phyloP scores from a whole-genome alignment of 257 asterid genomes.

The Parsonsia alboflavescens region DNA sequence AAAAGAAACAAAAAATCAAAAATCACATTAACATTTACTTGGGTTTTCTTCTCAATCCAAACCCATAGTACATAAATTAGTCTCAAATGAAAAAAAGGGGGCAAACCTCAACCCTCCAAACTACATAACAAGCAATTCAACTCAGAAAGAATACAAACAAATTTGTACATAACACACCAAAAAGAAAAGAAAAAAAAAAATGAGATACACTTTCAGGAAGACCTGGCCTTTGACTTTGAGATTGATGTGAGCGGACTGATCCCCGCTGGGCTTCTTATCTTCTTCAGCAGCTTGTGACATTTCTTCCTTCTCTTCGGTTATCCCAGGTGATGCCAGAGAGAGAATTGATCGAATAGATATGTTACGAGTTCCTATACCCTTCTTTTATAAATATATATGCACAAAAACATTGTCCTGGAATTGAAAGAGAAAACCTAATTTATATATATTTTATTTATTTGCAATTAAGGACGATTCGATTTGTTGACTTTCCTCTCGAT shows the following conservation, averaged over 20 bases:
- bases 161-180: not conserved
- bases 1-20: no score
- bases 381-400: no score
- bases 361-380: not conserved
- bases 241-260: slow-evolving; percentile 36
- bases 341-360: not conserved
- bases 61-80: not conserved
- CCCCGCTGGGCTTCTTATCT: slow-evolving; percentile 38
- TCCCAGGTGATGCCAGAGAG: not conserved
- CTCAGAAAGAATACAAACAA: not conserved
- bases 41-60: not conserved
- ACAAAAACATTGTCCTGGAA: not conserved
- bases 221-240: slow-evolving; percentile 49
- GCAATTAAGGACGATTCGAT: not conserved
- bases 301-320: not conserved
- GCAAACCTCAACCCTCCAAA: not conserved
- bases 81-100: not conserved
- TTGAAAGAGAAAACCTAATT: not conserved
- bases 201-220: not conserved
- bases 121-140: not conserved
- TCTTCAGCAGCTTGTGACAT: slow-evolving; percentile 37
- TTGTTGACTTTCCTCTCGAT: not conserved
- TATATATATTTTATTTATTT: not conserved
- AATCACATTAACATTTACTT: no score
- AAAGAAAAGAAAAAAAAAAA: not conserved